These are phyloP conservation scores for Casuarina equisetifolia DNA, from an alignment of 306 rosid genomes.

Conservation along the genomic window DNA sequence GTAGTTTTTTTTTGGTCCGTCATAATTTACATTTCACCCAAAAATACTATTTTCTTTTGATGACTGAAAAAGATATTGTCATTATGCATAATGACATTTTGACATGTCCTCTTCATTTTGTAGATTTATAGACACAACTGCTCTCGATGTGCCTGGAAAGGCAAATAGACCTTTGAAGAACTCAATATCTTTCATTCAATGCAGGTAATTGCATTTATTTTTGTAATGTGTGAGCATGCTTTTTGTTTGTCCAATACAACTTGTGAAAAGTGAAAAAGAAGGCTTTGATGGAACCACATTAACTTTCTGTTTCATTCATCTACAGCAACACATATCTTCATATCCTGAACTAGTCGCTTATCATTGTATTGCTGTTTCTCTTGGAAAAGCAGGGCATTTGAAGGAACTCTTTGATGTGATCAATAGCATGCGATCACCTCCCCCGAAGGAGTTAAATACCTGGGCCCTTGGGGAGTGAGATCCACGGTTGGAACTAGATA, in stretches of 20 bases:
- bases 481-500: constrained; percentile 86
- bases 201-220: constrained; percentile 53
- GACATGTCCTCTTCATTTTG: constrained; percentile 15
- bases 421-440: constrained; percentile 81
- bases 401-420: constrained; percentile 91
- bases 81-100: not conserved
- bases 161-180: constrained; percentile 91
- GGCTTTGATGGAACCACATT: constrained; percentile 17
- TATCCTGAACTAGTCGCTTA: constrained; percentile 94
- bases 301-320: constrained; percentile 31
- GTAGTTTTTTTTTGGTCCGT: not conserved
- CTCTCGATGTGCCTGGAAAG: constrained; percentile 88
- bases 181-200: constrained; percentile 74
- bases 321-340: constrained; percentile 86
- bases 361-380: constrained; percentile 83
- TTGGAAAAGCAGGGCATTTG: constrained; percentile 93
- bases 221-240: not conserved
- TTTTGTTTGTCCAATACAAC: constrained; percentile 20
- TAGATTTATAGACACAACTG: constrained; percentile 81
- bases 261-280: constrained; percentile 18
- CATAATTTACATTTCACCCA: not conserved
- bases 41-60: not conserved
- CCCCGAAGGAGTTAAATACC: constrained; percentile 71
- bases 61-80: constrained; percentile 4
- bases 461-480: constrained; percentile 82